A percentile compares a stretch with the other conserved stretches of the same genome.
Conservation (phyloP, 176 grass and related monocot species). For the Oryza glumipatula region DNA sequence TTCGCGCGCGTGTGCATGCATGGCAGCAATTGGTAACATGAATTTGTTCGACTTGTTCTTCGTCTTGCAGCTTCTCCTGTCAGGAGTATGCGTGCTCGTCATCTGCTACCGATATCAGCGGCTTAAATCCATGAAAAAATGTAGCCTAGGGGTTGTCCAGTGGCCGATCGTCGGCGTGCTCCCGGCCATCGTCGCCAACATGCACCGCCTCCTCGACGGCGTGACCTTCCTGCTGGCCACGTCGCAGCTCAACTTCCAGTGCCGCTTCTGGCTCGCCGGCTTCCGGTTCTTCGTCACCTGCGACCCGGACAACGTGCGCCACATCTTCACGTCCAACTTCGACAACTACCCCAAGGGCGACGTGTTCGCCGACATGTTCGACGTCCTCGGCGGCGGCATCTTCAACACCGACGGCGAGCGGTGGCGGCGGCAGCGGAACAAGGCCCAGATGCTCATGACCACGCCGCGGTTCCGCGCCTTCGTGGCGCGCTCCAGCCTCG, state of each 20-base stretch:
- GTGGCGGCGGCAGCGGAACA: constrained; percentile 49
- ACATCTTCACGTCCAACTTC: constrained; percentile 63
- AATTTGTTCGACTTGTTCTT: constrained; percentile 33
- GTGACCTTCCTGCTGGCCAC: constrained; percentile 9
- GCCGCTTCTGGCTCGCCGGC: constrained; percentile 35
- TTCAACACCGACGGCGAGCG: constrained; percentile 59
- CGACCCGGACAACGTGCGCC: constrained; percentile 52
- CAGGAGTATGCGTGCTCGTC: background rate
- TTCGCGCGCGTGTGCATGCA: background rate
- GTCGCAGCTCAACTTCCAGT: constrained; percentile 41
- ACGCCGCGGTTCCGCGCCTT: constrained; percentile 41
- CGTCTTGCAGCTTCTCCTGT: constrained; percentile 16
- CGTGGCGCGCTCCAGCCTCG: constrained; percentile 20
- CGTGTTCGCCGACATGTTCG: constrained; percentile 50
- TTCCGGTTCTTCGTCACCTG: constrained; percentile 37
- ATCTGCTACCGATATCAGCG: background rate
- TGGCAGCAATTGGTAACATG: background rate
- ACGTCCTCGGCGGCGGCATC: constrained; percentile 61
- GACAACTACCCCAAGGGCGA: constrained; percentile 61
- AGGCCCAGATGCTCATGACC: constrained; percentile 42
- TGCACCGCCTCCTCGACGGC: constrained; percentile 35
- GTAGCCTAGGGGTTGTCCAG: constrained; percentile 6
- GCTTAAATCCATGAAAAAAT: background rate
- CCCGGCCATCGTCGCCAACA: constrained; percentile 35
- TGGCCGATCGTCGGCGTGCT: constrained; percentile 52